Conservation (phyloP, 305 asterid genomes). For the Solanum chacoense region DNA sequence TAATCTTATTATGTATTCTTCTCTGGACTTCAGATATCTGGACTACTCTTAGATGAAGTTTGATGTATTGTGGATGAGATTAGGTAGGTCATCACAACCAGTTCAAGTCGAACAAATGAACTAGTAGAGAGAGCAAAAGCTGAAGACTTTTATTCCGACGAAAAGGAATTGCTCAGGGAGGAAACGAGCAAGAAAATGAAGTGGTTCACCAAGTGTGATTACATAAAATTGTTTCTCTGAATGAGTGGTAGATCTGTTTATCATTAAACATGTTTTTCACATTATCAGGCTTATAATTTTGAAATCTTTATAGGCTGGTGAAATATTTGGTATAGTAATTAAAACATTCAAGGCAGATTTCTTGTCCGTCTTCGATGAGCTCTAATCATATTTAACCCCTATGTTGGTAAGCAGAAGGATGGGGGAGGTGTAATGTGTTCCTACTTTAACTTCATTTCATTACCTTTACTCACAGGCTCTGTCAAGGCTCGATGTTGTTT, state of each 20-base stretch:
- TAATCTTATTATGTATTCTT: neutral
- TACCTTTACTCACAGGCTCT: slow-evolving; percentile 1
- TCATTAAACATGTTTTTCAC: neutral
- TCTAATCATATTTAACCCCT: slow-evolving; percentile 19
- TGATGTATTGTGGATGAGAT: no score
- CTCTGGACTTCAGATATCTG: no score
- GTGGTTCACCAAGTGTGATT: slow-evolving; percentile 16
- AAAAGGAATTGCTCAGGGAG: slow-evolving; percentile 10
- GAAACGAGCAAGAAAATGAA: slow-evolving; percentile 24
- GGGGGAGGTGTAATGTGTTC: neutral
- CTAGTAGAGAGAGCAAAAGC: no score
- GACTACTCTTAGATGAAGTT: no score
- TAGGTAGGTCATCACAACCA: no score
- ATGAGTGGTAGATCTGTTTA: neutral
- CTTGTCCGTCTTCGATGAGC: slow-evolving; percentile 12
- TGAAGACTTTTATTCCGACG: neutral
- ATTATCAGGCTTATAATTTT: neutral
- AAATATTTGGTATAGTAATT: slow-evolving; percentile 18
- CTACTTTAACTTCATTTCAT: neutral
- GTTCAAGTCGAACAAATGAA: no score
- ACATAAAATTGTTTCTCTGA: neutral
- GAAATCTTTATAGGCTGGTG: slow-evolving; percentile 8
- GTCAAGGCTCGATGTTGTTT: slow-evolving; percentile 10
- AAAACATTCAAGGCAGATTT: slow-evolving; percentile 1
- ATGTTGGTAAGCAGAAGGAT: slow-evolving; percentile 9